Percentiles rank a stretch among this genome's conserved stretches.
Conservation (phyloP, 305 asterid species). For the Fraxinus angustifolia region DNA sequence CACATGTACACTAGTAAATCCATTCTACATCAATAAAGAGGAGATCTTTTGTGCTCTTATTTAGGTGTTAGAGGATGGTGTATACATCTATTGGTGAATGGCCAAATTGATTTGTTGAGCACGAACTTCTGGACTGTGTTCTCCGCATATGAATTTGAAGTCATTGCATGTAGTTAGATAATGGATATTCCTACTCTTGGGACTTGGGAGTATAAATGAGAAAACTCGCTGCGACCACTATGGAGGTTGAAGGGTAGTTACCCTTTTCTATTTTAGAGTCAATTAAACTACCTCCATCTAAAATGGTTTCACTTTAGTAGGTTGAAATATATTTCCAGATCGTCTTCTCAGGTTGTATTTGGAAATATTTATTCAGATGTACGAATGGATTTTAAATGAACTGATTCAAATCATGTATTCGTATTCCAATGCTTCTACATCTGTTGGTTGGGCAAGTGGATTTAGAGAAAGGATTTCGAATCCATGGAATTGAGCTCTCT, state of each 20-base stretch:
- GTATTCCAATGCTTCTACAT: background rate
- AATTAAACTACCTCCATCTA: background rate
- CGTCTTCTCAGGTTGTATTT: background rate
- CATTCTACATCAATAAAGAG: background rate
- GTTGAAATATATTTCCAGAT: background rate
- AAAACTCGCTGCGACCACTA: background rate
- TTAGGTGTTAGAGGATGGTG: background rate
- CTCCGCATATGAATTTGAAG: background rate
- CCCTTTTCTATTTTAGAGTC: background rate
- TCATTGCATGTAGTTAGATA: background rate
- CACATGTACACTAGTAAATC: background rate
- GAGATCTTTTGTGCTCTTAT: background rate
- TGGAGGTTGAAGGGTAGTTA: background rate
- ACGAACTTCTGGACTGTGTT: background rate
- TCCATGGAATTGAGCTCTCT: background rate
- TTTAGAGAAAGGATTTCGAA: background rate
- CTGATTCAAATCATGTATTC: background rate
- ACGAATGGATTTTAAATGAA: background rate
- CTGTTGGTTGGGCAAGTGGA: background rate
- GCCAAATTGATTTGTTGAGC: background rate
- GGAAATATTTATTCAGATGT: background rate
- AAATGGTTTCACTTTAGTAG: background rate
- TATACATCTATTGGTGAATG: background rate
- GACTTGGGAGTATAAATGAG: background rate
- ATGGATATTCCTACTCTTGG: background rate